A percentile compares a stretch with the other conserved stretches of the same genome.
These are phyloP conservation scores for Podaxis sp. DNA, from an alignment of 768 basidiomycete genomes.

Conservation along the genomic window DNA sequence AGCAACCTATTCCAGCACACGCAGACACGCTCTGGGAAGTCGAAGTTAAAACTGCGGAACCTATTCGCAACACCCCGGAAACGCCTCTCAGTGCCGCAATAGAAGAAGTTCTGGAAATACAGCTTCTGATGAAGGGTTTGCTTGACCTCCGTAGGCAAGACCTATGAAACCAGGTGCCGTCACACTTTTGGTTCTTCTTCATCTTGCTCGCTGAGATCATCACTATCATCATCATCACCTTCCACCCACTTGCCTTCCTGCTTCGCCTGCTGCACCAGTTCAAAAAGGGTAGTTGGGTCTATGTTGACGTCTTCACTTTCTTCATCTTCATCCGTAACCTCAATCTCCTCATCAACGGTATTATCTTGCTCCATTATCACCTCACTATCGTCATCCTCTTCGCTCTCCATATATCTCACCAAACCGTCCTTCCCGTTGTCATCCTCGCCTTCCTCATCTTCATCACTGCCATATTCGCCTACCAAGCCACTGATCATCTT, in stretches of 20 bases:
- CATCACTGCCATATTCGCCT: slow-evolving; percentile 47
- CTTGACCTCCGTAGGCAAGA: slow-evolving; percentile 76
- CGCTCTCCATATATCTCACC: slow-evolving; percentile 47
- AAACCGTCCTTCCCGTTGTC: slow-evolving; percentile 27
- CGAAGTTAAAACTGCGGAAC: slow-evolving; percentile 79
- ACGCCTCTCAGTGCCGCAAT: slow-evolving; percentile 67
- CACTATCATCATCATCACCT: slow-evolving; percentile 19
- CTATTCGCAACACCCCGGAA: slow-evolving; percentile 73
- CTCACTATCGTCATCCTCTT: slow-evolving; percentile 28
- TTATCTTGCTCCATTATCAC: slow-evolving; percentile 33
- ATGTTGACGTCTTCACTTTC: slow-evolving; percentile 12
- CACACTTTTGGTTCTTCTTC: neutral
- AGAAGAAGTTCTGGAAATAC: slow-evolving; percentile 76
- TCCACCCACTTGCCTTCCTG: slow-evolving; percentile 15
- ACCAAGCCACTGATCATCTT: slow-evolving; percentile 45
- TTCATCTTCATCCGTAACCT: slow-evolving; percentile 41
- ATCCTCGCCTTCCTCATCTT: slow-evolving; percentile 23
- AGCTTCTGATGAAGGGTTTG: slow-evolving; percentile 79
- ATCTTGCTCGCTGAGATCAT: slow-evolving; percentile 4
- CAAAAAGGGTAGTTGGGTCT: slow-evolving; percentile 14
- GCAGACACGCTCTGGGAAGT: slow-evolving; percentile 83
- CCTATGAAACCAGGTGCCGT: slow-evolving; percentile 30
- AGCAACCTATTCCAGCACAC: slow-evolving; percentile 73
- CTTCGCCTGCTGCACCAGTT: slow-evolving; percentile 13
- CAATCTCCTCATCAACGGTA: slow-evolving; percentile 49